Evolutionary conservation across 805 yeast genomes (phyloP).

Genomic region (Monosporozyma siamensis): DNA sequence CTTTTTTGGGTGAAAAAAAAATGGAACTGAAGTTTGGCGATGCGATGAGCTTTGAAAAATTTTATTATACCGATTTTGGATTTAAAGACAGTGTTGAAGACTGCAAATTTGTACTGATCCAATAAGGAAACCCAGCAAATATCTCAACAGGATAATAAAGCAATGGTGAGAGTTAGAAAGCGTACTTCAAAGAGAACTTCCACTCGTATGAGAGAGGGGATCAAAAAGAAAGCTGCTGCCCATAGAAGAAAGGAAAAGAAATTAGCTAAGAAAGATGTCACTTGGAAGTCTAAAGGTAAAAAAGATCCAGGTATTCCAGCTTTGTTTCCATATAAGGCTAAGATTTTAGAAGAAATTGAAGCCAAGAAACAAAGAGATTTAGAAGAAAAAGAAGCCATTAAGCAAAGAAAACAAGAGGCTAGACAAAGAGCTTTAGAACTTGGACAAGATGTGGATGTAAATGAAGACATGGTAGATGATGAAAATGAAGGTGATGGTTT

Average conservation of each 20-base stretch:
- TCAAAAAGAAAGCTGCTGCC: constrained; percentile 90
- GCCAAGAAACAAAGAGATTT: constrained; percentile 44
- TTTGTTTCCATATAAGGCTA: constrained; percentile 87
- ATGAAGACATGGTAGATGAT: constrained; percentile 32
- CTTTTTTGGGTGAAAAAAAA: not conserved
- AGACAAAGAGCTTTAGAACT: constrained; percentile 31
- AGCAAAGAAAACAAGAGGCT: constrained; percentile 39
- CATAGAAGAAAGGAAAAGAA: constrained; percentile 80
- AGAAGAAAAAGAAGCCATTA: constrained; percentile 45
- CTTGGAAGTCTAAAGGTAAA: constrained; percentile 79
- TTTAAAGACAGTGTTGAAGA: too few species aligned
- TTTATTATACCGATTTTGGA: not conserved
- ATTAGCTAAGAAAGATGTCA: constrained; percentile 74
- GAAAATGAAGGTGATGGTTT: constrained; percentile 47
- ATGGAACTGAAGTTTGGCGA: not conserved
- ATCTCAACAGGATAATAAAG: too few species aligned
- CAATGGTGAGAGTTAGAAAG: constrained; percentile 42
- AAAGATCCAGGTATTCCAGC: constrained; percentile 95
- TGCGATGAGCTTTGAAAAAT: constrained; percentile 1
- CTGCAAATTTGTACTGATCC: too few species aligned
- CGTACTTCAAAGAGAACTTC: constrained; percentile 77
- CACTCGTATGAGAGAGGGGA: constrained; percentile 93
- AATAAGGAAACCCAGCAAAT: too few species aligned
- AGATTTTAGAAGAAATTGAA: constrained; percentile 65
- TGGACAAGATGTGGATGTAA: constrained; percentile 31